Evolutionary conservation across 2,329 filamentous ascomycete genomes (phyloP).

Genomic region (Cladosporium colombiae): DNA sequence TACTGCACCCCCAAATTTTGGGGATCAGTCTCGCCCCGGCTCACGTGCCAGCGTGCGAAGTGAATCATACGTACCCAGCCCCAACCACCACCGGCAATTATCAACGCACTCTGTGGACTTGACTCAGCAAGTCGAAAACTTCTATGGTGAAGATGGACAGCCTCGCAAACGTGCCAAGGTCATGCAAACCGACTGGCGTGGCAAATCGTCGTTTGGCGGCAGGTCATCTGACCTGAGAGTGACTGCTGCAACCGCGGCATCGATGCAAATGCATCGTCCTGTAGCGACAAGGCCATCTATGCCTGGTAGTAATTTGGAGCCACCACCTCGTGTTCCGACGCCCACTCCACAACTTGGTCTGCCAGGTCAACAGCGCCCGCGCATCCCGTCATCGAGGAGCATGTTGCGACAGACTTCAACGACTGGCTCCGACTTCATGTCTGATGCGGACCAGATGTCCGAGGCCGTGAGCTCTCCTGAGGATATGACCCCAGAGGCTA

Average conservation of each 20-base stretch:
- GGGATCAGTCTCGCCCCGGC: constrained; percentile 36
- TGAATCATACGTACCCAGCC: constrained; percentile 30
- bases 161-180: constrained; percentile 78
- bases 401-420: constrained; percentile 35
- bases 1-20: constrained; percentile 28
- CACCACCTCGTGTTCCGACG: constrained; percentile 74
- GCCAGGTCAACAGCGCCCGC: constrained; percentile 33
- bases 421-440: constrained; percentile 35
- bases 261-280: constrained; percentile 80
- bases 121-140: constrained; percentile 29
- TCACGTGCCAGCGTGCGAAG: constrained; percentile 38
- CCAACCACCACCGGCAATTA: constrained; percentile 27
- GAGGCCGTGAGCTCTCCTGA: constrained; percentile 50
- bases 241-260: constrained; percentile 87
- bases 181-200: constrained; percentile 71
- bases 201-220: constrained; percentile 69
- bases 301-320: constrained; percentile 61
- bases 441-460: constrained; percentile 38
- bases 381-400: constrained; percentile 32
- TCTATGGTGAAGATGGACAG: constrained; percentile 53
- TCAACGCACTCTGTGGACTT: constrained; percentile 25
- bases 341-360: constrained; percentile 60
- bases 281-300: constrained; percentile 56
- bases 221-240: constrained; percentile 74
- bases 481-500: constrained; percentile 50